Base-by-base conservation (phyloP, 805 yeast genomes). In the Sugiyamaella floridensis region DNA sequence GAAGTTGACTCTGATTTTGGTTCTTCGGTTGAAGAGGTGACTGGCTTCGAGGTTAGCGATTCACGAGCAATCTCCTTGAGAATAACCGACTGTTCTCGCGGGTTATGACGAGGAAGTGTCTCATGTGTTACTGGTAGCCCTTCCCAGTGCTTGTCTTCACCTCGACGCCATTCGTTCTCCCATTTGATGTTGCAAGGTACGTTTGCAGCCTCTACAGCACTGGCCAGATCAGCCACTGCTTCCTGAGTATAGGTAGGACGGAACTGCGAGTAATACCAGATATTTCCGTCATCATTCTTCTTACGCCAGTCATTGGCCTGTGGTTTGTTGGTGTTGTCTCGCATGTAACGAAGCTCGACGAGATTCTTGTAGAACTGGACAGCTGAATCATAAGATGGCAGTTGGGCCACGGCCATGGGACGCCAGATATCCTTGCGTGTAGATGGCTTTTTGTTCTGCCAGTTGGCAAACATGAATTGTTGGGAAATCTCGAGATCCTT, bases 231-330 rank as follows among this genome's bases (percentile, higher is more conserved):
- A 5, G 96, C 87, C 28, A 88, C 89, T 1, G 97, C 86, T 68
- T 90, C 97, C 67, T 88, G 96, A 11, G 95, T 76, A 70, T 84
- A 87, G 0, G 93, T 82, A 22, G 97, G 97, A 64, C 97, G 80
- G 73, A 78, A 92, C 69, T 87, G 95, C 46, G 88, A 92, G 53
- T 85, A 80, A 67, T 75, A 84, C 96, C 97, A 89, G 48, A 83
- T 80, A 69, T 86, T 83, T 1, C 95, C 93, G 53, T 81, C 86
- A 45, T 76, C 78, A 64, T 86, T 81, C 65, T 86, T 81, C 63
- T 80, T 82, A 63, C 97, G 78, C 76, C 85, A 72, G 45, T 75
- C 72, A 62, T 80, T 78, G 26, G 92, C 88, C 61, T 79, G 81
- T 40, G 73, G 71, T 48, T 69, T 67, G 56, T 77, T 74, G n/a